These are phyloP conservation scores for Phialophora tarda DNA, from an alignment of 2,329 filamentous ascomycete genomes.

Conservation along the genomic window DNA sequence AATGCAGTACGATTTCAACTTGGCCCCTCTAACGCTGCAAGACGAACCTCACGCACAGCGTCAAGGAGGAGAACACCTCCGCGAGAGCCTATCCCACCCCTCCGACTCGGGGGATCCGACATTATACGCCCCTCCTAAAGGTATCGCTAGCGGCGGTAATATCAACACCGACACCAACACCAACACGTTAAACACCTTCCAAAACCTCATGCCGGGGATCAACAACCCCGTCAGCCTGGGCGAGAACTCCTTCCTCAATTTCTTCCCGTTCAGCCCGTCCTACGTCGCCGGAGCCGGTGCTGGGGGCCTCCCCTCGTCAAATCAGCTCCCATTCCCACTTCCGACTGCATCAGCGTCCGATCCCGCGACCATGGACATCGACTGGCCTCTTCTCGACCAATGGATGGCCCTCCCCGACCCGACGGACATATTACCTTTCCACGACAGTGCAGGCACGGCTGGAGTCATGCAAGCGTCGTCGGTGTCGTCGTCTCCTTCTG, in stretches of 20 bases:
- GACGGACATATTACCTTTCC: slow-evolving; percentile 8
- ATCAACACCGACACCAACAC: not conserved
- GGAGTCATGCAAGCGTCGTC: not conserved
- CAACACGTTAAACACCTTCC: not conserved
- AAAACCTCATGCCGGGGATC: slow-evolving; percentile 14
- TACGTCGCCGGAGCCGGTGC: not conserved
- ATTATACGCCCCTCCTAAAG: not conserved
- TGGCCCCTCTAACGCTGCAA: slow-evolving; percentile 13
- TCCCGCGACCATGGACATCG: slow-evolving; percentile 22
- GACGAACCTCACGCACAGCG: slow-evolving; percentile 1
- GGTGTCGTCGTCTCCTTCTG: not conserved
- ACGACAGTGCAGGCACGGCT: not conserved
- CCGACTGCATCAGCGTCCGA: too few species aligned
- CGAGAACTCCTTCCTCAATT: slow-evolving; percentile 16
- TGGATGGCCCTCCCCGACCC: slow-evolving; percentile 31
- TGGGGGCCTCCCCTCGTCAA: not conserved
- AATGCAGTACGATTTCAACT: slow-evolving; percentile 22
- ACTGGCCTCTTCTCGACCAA: slow-evolving; percentile 33
- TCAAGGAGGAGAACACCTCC: not conserved
- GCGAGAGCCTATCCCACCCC: not conserved
- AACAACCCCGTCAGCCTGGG: slow-evolving; percentile 8
- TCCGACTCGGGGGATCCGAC: not conserved
- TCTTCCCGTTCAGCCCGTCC: slow-evolving; percentile 18
- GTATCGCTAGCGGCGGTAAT: not conserved
- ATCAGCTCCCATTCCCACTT: not conserved